Evolutionary conservation across 164 flowering plant genomes (phyloP), one percentile per base, ranked within the genome.

Genomic region (Santalum album): DNA sequence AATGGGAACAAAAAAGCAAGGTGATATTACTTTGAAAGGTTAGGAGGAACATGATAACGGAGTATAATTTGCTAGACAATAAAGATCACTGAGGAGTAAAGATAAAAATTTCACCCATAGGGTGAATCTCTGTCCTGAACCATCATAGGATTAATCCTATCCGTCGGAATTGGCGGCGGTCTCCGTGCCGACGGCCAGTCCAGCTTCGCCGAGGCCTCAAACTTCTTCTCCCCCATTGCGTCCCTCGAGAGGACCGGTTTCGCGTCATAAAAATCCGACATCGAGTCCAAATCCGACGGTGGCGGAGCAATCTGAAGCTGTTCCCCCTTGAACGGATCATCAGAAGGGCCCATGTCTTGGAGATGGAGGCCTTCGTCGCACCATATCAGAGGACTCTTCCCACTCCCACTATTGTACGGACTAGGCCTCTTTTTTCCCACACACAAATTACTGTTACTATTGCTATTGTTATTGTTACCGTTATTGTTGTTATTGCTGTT

Each of bases 121-220:
- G 80, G 77, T 29, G 79, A 70, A 54, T 64, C 74, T 64, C 86
- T 73, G 43, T 69, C 72, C 55, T 57, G 69, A 43, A 18, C 21
- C 57, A 65, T 78, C 73, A 76, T 72, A 46, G 80, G 69, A 57
- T 59, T 78, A 58, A 73, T 57, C 65, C 78, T 71, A 16, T 77
- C 76, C 0, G 44, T 19, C 3, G 57, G 42, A 43, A 68, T 61
- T n/a, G n/a, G n/a, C 1, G 70, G 56, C 24, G 63, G 63, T 62
- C 87, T 73, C 59, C 80, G 58, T 6, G 96, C 86, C 1, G 96
- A 88, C 19, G 88, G 83, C 78, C 92, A 76, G 49, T 85, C 86
- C 22, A 82, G 75, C 75, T 83, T 81, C 0, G 63, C 22, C 1
- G 67, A 39, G 2, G 59, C 65, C 6, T 79, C 85, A 19, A 58